Evolutionary conservation across 176 grass and related monocot species (phyloP).

Genomic region (Otatea glauca): DNA sequence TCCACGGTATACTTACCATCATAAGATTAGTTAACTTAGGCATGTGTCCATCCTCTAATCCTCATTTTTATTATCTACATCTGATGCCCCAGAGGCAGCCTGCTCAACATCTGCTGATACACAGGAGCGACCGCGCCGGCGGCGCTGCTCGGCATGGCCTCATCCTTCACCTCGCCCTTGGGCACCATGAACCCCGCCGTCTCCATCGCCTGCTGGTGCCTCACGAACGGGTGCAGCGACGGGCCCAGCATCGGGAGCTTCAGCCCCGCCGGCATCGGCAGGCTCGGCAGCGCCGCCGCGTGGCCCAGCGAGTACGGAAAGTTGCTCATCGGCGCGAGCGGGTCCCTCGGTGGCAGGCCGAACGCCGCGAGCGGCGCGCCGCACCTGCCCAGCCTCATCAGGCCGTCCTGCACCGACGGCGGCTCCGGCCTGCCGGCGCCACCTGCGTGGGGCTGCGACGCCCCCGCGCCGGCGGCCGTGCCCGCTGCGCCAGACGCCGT

Average conservation of each 20-base stretch:
- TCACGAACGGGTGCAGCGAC: conserved; percentile 39
- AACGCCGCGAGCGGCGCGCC: conserved; percentile 32
- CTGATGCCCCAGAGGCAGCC: conserved; percentile 53
- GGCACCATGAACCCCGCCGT: conserved; percentile 45
- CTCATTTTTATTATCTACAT: conserved; percentile 60
- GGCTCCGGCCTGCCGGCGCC: conserved; percentile 40
- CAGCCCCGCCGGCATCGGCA: conserved; percentile 50
- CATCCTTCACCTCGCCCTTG: conserved; percentile 50
- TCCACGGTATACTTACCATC: conserved; percentile 35
- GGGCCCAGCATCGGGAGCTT: conserved; percentile 51
- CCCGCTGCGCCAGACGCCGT: background rate
- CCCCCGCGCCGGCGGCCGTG: background rate
- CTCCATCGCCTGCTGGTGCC: conserved; percentile 51
- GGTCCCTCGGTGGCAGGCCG: conserved; percentile 52
- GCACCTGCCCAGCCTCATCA: conserved; percentile 45
- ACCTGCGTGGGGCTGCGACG: conserved; percentile 27
- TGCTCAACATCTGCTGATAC: conserved; percentile 67
- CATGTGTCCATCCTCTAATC: conserved; percentile 11
- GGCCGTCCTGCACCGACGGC: conserved; percentile 42
- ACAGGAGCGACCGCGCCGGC: conserved; percentile 7
- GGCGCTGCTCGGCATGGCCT: background rate
- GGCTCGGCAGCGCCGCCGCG: conserved; percentile 30
- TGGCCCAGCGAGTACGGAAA: conserved; percentile 50
- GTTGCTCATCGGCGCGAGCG: conserved; percentile 45
- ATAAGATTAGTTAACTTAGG: background rate